Percentiles rank a stretch among this genome's conserved stretches.
Evolutionary conservation across 345 rosid genomes (phyloP).

Genomic region (Theobroma cacao): DNA sequence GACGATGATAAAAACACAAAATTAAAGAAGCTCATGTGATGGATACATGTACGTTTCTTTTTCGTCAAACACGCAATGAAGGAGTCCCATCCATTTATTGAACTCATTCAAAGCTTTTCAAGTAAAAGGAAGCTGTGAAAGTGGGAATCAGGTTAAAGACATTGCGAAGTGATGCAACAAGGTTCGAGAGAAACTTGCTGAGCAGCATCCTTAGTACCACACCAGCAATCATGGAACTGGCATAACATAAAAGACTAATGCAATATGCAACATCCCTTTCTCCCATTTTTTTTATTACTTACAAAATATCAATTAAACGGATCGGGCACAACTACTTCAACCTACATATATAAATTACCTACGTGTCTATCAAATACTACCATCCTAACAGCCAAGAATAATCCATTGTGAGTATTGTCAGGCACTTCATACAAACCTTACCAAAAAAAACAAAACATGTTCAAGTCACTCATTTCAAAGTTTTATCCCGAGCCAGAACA

Average conservation of each 20-base stretch:
- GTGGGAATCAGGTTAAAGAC: no score
- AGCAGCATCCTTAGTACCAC: no score
- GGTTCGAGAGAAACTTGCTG: no score
- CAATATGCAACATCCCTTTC: not conserved
- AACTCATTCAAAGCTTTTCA: no score
- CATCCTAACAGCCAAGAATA: slow-evolving; percentile 31
- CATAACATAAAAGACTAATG: not conserved
- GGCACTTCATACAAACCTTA: slow-evolving; percentile 29
- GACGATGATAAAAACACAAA: no score
- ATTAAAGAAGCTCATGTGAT: no score
- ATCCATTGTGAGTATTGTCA: slow-evolving; percentile 18
- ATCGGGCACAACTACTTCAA: slow-evolving; percentile 12
- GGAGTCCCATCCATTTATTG: no score
- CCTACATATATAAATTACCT: slow-evolving; percentile 28
- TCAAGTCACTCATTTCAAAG: slow-evolving; percentile 26
- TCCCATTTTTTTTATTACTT: slow-evolving; percentile 15
- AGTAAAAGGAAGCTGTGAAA: no score
- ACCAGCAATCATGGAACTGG: not conserved
- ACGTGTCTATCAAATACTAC: slow-evolving; percentile 29
- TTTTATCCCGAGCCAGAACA: slow-evolving; percentile 29
- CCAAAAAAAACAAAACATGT: slow-evolving; percentile 19
- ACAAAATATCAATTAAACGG: slow-evolving; percentile 33
- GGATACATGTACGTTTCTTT: no score
- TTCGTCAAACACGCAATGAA: no score
- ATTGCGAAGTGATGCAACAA: no score